Percentiles rank a stretch among this genome's conserved stretches.
Conservation (phyloP, 805 yeast species). For the Lipomyces orientalis region DNA sequence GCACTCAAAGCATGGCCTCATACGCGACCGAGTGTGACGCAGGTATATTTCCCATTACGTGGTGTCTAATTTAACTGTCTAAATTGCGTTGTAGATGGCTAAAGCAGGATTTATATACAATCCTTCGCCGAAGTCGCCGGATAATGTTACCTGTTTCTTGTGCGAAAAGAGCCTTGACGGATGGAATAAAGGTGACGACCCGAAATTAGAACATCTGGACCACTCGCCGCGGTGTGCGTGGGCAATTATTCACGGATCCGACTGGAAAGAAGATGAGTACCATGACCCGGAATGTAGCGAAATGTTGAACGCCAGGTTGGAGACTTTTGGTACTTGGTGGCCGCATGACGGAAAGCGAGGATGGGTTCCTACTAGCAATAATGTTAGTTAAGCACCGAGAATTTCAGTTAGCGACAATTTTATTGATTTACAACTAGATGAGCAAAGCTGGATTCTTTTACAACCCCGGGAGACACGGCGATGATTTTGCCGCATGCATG, state of each 20-base stretch:
- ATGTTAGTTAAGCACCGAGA: conserved; percentile 24
- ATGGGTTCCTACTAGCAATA: conserved; percentile 49
- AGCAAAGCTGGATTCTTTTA: conserved; percentile 70
- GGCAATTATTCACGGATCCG: conserved; percentile 41
- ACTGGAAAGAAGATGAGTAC: conserved; percentile 39
- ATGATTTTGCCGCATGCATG: conserved; percentile 65
- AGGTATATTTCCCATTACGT: conserved; percentile 22
- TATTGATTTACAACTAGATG: conserved; percentile 42
- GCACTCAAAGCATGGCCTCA: conserved; percentile 35
- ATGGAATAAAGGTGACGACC: conserved; percentile 62
- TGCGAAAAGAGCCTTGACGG: conserved; percentile 63
- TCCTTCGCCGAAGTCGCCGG: conserved; percentile 54
- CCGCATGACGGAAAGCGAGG: conserved; percentile 53
- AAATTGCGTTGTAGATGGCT: conserved; percentile 48
- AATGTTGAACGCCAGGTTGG: conserved; percentile 38
- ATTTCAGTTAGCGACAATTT: background rate
- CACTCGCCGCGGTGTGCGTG: conserved; percentile 48
- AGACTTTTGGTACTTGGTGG: conserved; percentile 52
- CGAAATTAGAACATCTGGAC: conserved; percentile 55
- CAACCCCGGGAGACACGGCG: conserved; percentile 53
- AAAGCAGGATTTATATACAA: conserved; percentile 65
- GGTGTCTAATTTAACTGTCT: background rate
- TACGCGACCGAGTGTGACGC: conserved; percentile 30
- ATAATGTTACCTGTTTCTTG: conserved; percentile 62
- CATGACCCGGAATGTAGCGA: conserved; percentile 40